Evolutionary conservation across 768 basidiomycete genomes (phyloP), one percentile per base, ranked within the genome.

Genomic region (Tricholomella constricta): DNA sequence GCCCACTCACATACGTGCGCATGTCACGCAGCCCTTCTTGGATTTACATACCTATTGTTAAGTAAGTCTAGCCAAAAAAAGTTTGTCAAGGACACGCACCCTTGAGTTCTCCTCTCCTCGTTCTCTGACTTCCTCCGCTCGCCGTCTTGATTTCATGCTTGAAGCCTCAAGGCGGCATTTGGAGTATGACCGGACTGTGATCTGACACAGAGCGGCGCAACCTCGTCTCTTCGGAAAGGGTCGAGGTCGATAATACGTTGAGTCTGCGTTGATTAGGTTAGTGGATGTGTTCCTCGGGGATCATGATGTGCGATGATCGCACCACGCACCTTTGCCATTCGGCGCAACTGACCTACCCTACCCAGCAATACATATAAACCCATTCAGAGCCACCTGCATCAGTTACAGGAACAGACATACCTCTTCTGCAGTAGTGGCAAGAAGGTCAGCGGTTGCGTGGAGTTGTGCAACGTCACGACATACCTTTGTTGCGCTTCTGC

Each of bases 191-290:
- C n/a, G n/a, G n/a, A n/a, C n/a, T n/a, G n/a, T n/a, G n/a, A n/a
- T n/a, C n/a, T n/a, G n/a, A n/a, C n/a, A n/a, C n/a, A n/a, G 86
- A 87, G 64, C 87, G 85, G 64, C 88, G 89, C 9, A 48, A 89
- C 85, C 58, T n/a, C n/a, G n/a, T n/a, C n/a, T n/a, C n/a, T n/a
- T n/a, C n/a, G n/a, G n/a, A n/a, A n/a, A n/a, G n/a, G 86, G 80
- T 74, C 89, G 89, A 79, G n/a, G n/a, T 89, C 86, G 73, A 90
- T 65, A 87, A 88, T 67, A 90, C 88, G 77, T 89, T 85, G 61
- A 90, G 75, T 60, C 88, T 80, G 44, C 20, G 50, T 23, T 14
- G 45, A 47, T 43, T 45, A 51, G 7, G 35, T 31, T 48, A 51
- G 60, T 41, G 62, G 60, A 53, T 49, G 42, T 54, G 26, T 46